A percentile compares a stretch with the other conserved stretches of the same genome.
Evolutionary conservation across 805 yeast genomes (phyloP).

Genomic region (Starmera dryadoides): DNA sequence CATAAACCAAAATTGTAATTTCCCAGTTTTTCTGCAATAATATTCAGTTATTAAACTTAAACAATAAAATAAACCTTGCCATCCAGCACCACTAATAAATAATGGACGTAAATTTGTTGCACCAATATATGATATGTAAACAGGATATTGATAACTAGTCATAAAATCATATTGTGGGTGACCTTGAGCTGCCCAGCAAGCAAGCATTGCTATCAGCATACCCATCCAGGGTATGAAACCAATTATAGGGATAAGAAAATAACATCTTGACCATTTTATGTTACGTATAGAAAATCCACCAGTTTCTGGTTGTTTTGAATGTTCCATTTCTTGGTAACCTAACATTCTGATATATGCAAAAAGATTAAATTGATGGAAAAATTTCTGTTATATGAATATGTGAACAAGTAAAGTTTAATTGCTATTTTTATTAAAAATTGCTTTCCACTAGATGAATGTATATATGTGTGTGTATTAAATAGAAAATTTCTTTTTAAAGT

Average conservation of each 20-base stretch:
- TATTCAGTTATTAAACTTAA: constrained; percentile 58
- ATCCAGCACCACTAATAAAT: constrained; percentile 70
- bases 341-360: too few species aligned
- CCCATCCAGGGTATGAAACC: constrained; percentile 81
- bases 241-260: constrained; percentile 53
- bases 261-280: constrained; percentile 12
- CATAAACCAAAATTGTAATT: constrained; percentile 37
- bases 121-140: constrained; percentile 81
- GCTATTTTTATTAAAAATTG: too few species aligned
- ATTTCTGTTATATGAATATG: too few species aligned
- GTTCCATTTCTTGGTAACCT: too few species aligned
- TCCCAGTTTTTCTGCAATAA: constrained; percentile 47
- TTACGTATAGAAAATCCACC: not conserved
- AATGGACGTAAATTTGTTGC: constrained; percentile 83
- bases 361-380: too few species aligned
- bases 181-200: constrained; percentile 78
- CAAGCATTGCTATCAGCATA: constrained; percentile 74
- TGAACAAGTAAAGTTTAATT: too few species aligned
- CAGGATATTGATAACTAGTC: constrained; percentile 37
- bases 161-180: constrained; percentile 60
- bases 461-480: too few species aligned
- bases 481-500: too few species aligned
- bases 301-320: not conserved
- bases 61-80: constrained; percentile 70
- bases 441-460: too few species aligned